phyloP scores from a whole-genome alignment of 805 yeast genomes.

The Candida odintsovae region DNA sequence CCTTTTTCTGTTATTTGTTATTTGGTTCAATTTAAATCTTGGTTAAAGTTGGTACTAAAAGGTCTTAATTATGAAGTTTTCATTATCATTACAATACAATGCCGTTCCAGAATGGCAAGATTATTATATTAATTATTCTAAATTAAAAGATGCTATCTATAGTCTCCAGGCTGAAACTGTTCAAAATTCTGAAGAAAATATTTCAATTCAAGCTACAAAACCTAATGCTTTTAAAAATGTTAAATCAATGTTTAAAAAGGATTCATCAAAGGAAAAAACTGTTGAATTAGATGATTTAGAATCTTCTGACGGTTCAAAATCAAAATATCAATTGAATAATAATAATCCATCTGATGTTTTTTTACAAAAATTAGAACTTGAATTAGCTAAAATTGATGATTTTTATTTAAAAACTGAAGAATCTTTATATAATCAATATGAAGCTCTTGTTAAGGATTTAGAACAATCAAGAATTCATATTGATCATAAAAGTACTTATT shows the following conservation, averaged over 20 bases:
- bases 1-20: no score
- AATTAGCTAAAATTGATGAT: constrained; percentile 44
- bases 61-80: constrained; percentile 82
- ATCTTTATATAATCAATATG: constrained; percentile 39
- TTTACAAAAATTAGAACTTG: constrained; percentile 38
- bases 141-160: constrained; percentile 51
- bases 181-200: background rate
- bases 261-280: constrained; percentile 6
- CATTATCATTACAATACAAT: constrained; percentile 59
- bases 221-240: background rate
- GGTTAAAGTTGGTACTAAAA: no score
- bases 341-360: constrained; percentile 37
- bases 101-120: constrained; percentile 87
- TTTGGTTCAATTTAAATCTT: no score
- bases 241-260: background rate
- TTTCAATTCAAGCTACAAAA: constrained; percentile 5
- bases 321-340: constrained; percentile 1
- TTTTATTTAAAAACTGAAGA: constrained; percentile 45
- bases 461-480: constrained; percentile 28
- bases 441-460: constrained; percentile 42
- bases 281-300: constrained; percentile 23
- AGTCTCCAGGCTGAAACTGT: constrained; percentile 40
- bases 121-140: constrained; percentile 65
- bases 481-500: constrained; percentile 19
- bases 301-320: background rate